Conservation (phyloP, 345 rosid species). For the Eucalyptus curtisii region DNA sequence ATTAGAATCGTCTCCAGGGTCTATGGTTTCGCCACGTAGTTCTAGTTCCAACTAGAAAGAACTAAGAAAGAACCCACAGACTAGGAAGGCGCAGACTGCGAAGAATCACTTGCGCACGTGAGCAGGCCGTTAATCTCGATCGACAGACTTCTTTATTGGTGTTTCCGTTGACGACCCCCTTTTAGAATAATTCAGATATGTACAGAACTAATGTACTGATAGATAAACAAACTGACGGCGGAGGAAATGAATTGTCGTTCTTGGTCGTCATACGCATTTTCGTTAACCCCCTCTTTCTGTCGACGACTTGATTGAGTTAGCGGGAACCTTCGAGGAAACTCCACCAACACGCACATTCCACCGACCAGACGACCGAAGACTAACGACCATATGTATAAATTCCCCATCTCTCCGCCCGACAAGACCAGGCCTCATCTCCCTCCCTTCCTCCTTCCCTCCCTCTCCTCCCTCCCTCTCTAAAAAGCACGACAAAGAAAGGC, state of each 20-base stretch:
- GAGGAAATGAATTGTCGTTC: background rate
- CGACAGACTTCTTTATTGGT: background rate
- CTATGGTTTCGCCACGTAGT: background rate
- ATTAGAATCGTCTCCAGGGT: rapidly evolving
- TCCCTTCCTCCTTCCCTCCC: background rate
- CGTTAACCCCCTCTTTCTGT: background rate
- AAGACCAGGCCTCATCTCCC: background rate
- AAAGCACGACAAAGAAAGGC: background rate
- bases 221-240: background rate
- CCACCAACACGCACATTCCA: background rate
- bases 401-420: background rate
- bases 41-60: background rate
- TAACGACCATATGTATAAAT: background rate
- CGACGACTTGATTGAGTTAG: background rate
- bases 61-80: background rate
- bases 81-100: background rate
- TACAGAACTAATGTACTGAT: background rate
- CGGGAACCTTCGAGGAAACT: background rate
- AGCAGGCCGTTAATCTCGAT: background rate
- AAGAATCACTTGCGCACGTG: background rate
- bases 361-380: background rate
- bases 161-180: background rate
- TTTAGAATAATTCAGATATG: background rate
- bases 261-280: background rate
- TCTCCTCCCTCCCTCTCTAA: background rate